Evolutionary conservation across 176 grass and related monocot genomes (phyloP), one percentile per base, ranked within the genome.

Genomic region (Melocanna baccifera): DNA sequence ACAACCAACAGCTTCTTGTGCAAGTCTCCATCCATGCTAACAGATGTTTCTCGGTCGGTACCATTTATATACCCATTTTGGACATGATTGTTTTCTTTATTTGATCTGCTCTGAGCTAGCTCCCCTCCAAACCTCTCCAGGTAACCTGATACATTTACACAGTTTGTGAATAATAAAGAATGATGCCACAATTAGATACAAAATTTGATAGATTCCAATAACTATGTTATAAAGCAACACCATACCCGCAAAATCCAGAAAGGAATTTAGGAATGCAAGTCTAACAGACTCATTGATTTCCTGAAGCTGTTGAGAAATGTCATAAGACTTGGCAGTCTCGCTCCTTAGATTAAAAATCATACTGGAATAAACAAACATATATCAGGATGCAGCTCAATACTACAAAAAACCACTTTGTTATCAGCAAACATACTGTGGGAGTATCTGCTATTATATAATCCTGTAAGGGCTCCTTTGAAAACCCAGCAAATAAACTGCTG

Each of bases 271-370:
- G 91, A 99, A 96, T 91, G 91, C 91, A 89, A 99, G 96, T 86
- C 93, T 92, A 76, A 99, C 90, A 67, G 96, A 99, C 83, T 99
- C 96, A 39, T 94, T 90, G 85, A 99, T 99, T 92, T 99, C 96
- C 69, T 92, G 93, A 82, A 99, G 88, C 48, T 92, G 93, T 79
- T 94, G 93, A 69, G 91, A 88, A 79, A 92, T 88, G 81, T 96
- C 86, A 26, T 82, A 89, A 37, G 82, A 91, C 90, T 92, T 99
- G 10, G 87, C 91, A 75, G 90, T 88, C 82, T 96, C 93, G 32
- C 77, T 94, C 84, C 86, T 96, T 86, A 99, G 58, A 89, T 90
- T 92, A 81, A 91, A 88, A 89, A 99, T 88, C 93, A 99, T 87
- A 72, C 96, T 99, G 84, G 25, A 90, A 89, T 29, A 83, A 83